Conservation (phyloP, 495 filamentous ascomycete species). For the Podospora appendiculata region DNA sequence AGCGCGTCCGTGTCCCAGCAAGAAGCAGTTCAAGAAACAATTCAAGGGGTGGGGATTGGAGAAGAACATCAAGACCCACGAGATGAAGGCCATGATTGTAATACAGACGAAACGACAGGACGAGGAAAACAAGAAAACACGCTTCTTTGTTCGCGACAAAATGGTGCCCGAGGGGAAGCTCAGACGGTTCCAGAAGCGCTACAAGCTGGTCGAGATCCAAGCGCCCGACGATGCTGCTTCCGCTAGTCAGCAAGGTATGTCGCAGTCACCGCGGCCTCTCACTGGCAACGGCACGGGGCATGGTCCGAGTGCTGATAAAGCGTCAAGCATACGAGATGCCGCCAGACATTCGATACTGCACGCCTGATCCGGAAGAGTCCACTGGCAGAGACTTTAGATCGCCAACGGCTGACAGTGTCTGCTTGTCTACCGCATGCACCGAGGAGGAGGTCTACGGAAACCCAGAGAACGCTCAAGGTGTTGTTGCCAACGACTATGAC, state of each 20-base stretch:
- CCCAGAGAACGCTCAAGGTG: too few species aligned
- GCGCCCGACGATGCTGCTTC: background rate
- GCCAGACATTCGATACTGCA: slow-evolving; percentile 2
- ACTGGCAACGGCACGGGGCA: background rate
- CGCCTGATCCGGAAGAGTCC: slow-evolving; percentile 7
- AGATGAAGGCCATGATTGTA: slow-evolving; percentile 15
- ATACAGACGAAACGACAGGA: slow-evolving; percentile 12
- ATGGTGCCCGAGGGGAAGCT: slow-evolving; percentile 9
- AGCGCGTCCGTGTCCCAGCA: background rate
- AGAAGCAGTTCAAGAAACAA: slow-evolving; percentile 21
- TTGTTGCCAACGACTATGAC: too few species aligned
- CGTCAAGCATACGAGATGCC: background rate
- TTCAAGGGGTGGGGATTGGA: slow-evolving; percentile 17
- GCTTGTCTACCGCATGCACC: too few species aligned
- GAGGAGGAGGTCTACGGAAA: too few species aligned
- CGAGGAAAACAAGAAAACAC: slow-evolving; percentile 6
- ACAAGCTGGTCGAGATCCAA: background rate
- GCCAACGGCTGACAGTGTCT: too few species aligned
- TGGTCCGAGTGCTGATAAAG: background rate
- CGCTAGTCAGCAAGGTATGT: background rate
- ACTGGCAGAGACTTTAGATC: too few species aligned
- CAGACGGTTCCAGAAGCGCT: slow-evolving; percentile 10
- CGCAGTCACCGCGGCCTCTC: background rate
- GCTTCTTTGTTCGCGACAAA: slow-evolving; percentile 7
- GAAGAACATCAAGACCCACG: slow-evolving; percentile 18